Evolutionary conservation across 192 early-diverging fungal species (phyloP), one percentile per base, ranked within the genome.

Genomic region (Umbelopsis ramanniana): DNA sequence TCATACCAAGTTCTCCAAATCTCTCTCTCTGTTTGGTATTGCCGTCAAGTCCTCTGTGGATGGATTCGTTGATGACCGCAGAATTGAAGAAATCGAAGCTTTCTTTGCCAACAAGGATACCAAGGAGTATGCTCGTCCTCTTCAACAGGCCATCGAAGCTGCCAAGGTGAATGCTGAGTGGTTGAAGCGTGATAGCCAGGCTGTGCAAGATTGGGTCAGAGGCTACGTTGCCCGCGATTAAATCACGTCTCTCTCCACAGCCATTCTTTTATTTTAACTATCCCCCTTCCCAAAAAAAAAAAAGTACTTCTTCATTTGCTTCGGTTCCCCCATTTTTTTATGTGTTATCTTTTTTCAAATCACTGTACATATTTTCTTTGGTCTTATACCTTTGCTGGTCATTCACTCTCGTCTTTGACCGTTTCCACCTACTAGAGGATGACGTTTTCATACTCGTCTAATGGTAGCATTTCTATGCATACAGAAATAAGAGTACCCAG

Each of bases 131-230:
- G 81, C 80, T 15, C 84, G 89, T 50, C 85, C 91, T 17, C 75
- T 94, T 52, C 86, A 88, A 52, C 93, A 94, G 85, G 86, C 86
- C 35, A 74, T 94, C 47, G 93, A 94, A 75, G 84, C 82, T 55
- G 85, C 89, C 70, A 81, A 88, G 38, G 81, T 86, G 40, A 88
- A 89, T 75, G 82, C 85, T 46, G 80, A 85, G 52, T 88, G 87
- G 87, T 57, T 78, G 17, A 29, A 70, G 26, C 68, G 76, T 26
- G 76, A 78, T 52, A 54, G 53, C 24, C 24, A 73, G 19, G 29
- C 35, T 26, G 76, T 78, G 17, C 69, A 69, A n/a, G 69, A 66
- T n/a, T 76, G 74, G 74, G 52, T 74, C 6, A 23, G 26, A 35
- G 53, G 46, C 9, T 69, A 74, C 14, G 66, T 40, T 15, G 40